phyloP scores from a whole-genome alignment of 768 basidiomycete species.

The Lentinula aciculospora region DNA sequence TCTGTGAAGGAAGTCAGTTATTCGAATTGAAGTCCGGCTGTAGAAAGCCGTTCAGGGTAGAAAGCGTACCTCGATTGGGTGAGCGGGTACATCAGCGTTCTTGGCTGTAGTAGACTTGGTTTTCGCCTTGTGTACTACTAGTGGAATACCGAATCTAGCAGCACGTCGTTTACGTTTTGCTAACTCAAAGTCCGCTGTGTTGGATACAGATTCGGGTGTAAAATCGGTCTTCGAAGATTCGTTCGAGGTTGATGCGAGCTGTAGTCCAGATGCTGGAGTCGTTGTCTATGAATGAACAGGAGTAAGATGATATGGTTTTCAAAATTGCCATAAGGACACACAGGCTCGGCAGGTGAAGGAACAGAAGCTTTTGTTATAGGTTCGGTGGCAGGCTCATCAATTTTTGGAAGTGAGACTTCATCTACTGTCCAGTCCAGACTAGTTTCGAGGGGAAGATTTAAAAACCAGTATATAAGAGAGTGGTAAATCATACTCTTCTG shows the following conservation, averaged over 20 bases:
- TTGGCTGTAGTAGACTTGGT: constrained; percentile 14
- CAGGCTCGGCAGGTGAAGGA: background rate
- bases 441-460: background rate
- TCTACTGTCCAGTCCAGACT: constrained; percentile 41
- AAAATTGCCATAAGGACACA: background rate
- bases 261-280: constrained; percentile 4
- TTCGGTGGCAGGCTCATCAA: background rate
- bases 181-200: constrained; percentile 39
- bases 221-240: constrained; percentile 1
- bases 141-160: constrained; percentile 64
- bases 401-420: constrained; percentile 17
- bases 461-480: constrained; percentile 2
- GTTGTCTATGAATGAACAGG: background rate
- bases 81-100: background rate
- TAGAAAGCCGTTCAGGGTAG: too few relatives aligned
- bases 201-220: background rate
- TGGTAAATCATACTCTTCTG: constrained; percentile 24
- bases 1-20: too few relatives aligned
- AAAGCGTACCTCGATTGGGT: constrained; percentile 19
- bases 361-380: background rate
- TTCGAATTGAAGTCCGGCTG: too few relatives aligned
- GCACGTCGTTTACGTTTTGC: constrained; percentile 59
- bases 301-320: background rate
- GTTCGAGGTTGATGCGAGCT: constrained; percentile 14
- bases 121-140: constrained; percentile 36